Conservation (phyloP, 2,329 filamentous ascomycete species). For the Erysiphe neolycopersici region DNA sequence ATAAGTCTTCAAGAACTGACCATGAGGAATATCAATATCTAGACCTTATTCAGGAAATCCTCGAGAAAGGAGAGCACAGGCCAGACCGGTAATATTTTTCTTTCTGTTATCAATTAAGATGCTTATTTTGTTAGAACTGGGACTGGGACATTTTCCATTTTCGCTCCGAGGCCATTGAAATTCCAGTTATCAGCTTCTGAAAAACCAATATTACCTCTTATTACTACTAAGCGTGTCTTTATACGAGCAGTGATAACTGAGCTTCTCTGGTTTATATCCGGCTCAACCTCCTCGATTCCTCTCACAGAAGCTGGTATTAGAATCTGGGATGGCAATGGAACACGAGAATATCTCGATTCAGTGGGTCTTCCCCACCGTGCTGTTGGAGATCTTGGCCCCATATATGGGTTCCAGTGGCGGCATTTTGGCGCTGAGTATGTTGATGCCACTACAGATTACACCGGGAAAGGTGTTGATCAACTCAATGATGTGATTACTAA, state of each 20-base stretch:
- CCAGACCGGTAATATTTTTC: constrained; percentile 40
- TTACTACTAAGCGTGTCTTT: constrained; percentile 95
- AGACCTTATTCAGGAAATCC: constrained; percentile 61
- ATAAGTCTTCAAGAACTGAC: not conserved
- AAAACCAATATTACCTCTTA: constrained; percentile 52
- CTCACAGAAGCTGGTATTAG: constrained; percentile 62
- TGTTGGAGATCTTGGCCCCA: constrained; percentile 73
- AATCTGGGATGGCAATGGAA: constrained; percentile 97
- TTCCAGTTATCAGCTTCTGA: constrained; percentile 48
- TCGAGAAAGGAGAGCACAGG: constrained; percentile 60
- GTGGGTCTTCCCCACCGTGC: constrained; percentile 58
- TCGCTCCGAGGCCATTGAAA: constrained; percentile 63
- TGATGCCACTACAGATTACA: constrained; percentile 55
- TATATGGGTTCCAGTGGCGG: constrained; percentile 97
- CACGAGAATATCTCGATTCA: constrained; percentile 64
- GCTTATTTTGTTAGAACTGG: constrained; percentile 37
- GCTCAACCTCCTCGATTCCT: constrained; percentile 51
- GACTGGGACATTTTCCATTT: constrained; percentile 74
- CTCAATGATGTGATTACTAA: constrained; percentile 78
- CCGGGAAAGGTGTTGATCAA: constrained; percentile 74
- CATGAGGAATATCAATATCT: constrained; percentile 94
- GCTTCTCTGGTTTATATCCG: constrained; percentile 85
- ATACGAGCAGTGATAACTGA: constrained; percentile 69
- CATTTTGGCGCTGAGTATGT: constrained; percentile 85
- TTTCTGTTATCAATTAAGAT: not conserved